Evolutionary conservation across 2,329 filamentous ascomycete genomes (phyloP).

Genomic region (Ophiostoma perfectum): DNA sequence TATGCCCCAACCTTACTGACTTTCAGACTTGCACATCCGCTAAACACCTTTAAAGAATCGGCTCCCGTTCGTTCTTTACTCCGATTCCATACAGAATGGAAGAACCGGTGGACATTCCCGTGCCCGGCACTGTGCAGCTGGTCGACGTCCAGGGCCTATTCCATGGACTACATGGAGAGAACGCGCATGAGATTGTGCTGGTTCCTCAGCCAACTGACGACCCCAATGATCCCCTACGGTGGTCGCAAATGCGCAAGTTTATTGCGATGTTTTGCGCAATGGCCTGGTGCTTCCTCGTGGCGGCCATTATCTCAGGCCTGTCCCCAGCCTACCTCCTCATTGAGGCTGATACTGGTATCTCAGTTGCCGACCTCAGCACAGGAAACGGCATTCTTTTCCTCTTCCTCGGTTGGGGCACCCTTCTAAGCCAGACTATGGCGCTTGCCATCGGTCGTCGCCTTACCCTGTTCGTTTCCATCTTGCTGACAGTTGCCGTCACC

Average conservation of each 20-base stretch:
- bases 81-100: background rate
- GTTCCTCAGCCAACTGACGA: conserved; percentile 6
- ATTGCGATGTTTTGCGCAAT: conserved; percentile 1
- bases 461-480: background rate
- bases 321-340: conserved; percentile 2
- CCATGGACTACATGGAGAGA: background rate
- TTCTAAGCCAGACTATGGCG: background rate
- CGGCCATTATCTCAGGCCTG: conserved; percentile 2
- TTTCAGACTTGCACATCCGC: too few relatives aligned
- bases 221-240: conserved; percentile 5
- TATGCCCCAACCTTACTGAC: too few relatives aligned
- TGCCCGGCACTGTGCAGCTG: conserved; percentile 9
- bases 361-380: conserved; percentile 2
- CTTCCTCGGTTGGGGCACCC: conserved; percentile 7
- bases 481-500: background rate
- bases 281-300: conserved; percentile 7
- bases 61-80: background rate
- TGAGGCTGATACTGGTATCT: background rate
- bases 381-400: conserved; percentile 8
- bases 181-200: background rate
- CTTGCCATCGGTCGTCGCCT: background rate
- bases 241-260: background rate
- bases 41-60: too few relatives aligned
- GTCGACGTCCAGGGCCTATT: conserved; percentile 6
- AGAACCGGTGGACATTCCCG: background rate